A percentile compares a stretch with the other conserved stretches of the same genome.
These are phyloP conservation scores for Inga leiocalycina DNA, from an alignment of 306 rosid species.

Conservation along the genomic window DNA sequence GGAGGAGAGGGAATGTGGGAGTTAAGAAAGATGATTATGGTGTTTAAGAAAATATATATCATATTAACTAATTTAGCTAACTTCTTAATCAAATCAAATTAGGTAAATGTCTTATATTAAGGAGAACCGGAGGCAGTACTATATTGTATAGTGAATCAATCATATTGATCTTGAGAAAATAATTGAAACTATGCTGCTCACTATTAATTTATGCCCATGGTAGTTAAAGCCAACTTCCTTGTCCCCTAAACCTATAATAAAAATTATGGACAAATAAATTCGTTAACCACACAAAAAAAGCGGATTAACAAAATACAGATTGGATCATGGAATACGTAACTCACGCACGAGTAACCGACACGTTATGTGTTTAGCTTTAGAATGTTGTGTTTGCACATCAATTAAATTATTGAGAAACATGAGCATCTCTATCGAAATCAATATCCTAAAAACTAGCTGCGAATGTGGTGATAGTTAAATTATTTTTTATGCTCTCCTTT, in stretches of 20 bases:
- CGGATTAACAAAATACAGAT: slow-evolving; percentile 6
- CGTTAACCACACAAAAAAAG: slow-evolving; percentile 8
- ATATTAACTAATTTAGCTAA: no score
- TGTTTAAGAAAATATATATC: no score
- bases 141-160: neutral
- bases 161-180: neutral
- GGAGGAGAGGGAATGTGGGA: no score
- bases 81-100: no score
- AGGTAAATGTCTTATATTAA: no score
- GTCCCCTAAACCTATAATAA: slow-evolving; percentile 27
- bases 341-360: slow-evolving; percentile 37
- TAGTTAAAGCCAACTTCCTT: slow-evolving; percentile 35
- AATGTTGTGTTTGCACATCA: slow-evolving; percentile 38
- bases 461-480: slow-evolving; percentile 8
- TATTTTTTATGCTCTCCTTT: slow-evolving; percentile 27
- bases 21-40: no score
- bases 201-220: slow-evolving; percentile 1
- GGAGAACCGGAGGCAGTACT: no score
- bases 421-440: slow-evolving; percentile 34
- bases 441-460: neutral
- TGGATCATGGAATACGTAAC: slow-evolving; percentile 35
- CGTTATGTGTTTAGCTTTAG: slow-evolving; percentile 33
- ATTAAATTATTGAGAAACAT: slow-evolving; percentile 2
- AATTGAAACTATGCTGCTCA: neutral
- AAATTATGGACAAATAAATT: slow-evolving; percentile 5